Evolutionary conservation across 768 basidiomycete species (phyloP).

Genomic region (Pleurotus pulmonarius): DNA sequence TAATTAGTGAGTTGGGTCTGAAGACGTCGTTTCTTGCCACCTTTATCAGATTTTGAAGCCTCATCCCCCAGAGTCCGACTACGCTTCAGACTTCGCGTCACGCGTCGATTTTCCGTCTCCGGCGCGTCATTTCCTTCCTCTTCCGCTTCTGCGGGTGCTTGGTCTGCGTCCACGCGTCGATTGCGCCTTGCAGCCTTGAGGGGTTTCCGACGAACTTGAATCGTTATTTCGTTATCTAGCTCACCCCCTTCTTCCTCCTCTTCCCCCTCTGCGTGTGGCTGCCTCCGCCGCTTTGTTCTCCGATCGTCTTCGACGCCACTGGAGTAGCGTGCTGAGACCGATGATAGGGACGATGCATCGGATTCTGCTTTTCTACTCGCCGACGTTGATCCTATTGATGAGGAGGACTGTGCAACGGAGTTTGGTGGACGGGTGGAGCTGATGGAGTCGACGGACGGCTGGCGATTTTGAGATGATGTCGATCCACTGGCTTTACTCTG

Average conservation of each 20-base stretch:
- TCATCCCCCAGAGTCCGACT: background rate
- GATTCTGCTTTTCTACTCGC: background rate
- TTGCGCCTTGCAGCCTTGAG: conserved; percentile 6
- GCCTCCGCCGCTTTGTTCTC: background rate
- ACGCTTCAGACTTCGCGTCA: conserved; percentile 12
- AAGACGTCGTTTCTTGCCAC: background rate
- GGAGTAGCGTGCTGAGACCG: background rate
- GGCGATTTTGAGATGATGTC: conserved; percentile 7
- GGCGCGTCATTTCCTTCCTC: background rate
- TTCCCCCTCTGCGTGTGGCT: background rate
- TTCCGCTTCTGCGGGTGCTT: background rate
- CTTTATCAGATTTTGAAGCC: background rate
- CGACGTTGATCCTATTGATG: conserved; percentile 15
- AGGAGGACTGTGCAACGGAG: conserved; percentile 11
- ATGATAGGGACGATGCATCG: background rate
- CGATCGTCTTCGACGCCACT: background rate
- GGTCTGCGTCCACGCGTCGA: background rate
- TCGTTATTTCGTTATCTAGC: conserved; percentile 1
- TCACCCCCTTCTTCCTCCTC: background rate
- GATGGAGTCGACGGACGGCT: conserved; percentile 15
- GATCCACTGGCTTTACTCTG: conserved; percentile 7
- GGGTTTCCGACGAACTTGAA: background rate
- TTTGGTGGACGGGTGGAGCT: conserved; percentile 19
- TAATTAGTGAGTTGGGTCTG: background rate
- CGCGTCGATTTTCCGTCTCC: background rate